These are phyloP conservation scores for Globisporangium paroecandrum DNA, from an alignment of 352 stramenopile species.

Conservation along the genomic window DNA sequence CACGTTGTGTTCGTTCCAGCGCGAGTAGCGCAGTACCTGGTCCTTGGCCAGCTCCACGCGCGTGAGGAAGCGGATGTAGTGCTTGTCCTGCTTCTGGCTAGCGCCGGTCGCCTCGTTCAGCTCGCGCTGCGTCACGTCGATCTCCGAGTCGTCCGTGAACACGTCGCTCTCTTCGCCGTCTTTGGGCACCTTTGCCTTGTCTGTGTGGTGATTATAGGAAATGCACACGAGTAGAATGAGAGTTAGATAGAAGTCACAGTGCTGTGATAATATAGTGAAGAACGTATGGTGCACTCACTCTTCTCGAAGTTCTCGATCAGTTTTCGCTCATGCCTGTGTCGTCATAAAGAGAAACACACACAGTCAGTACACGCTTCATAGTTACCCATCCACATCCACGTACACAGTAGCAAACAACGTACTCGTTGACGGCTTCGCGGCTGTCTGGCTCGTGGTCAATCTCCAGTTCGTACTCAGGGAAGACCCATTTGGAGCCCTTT, in stretches of 20 bases:
- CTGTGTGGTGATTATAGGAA: constrained; percentile 15
- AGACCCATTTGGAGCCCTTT: constrained; percentile 70
- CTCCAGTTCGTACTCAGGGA: constrained; percentile 70
- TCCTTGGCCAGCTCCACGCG: constrained; percentile 79
- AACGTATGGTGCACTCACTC: constrained; percentile 28
- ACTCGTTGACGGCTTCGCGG: constrained; percentile 59
- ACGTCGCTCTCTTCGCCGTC: constrained; percentile 38
- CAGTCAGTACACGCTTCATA: not conserved
- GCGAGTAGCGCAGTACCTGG: constrained; percentile 87
- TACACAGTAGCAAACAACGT: constrained; percentile 14
- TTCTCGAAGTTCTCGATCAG: constrained; percentile 70
- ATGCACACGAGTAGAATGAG: not conserved
- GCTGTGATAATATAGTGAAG: not conserved
- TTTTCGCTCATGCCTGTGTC: constrained; percentile 49
- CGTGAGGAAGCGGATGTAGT: constrained; percentile 81
- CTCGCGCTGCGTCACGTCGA: constrained; percentile 74
- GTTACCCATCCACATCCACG: not conserved
- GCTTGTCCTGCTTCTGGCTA: constrained; percentile 60
- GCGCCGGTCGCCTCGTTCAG: constrained; percentile 67
- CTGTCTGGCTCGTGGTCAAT: constrained; percentile 76
- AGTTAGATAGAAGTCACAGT: not conserved
- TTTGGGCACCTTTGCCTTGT: constrained; percentile 5
- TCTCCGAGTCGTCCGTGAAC: constrained; percentile 68
- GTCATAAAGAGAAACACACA: constrained; percentile 2
- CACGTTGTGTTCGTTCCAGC: constrained; percentile 81